These are phyloP conservation scores for Penicillium polonicum DNA, from an alignment of 2,329 filamentous ascomycete genomes.

Conservation along the genomic window DNA sequence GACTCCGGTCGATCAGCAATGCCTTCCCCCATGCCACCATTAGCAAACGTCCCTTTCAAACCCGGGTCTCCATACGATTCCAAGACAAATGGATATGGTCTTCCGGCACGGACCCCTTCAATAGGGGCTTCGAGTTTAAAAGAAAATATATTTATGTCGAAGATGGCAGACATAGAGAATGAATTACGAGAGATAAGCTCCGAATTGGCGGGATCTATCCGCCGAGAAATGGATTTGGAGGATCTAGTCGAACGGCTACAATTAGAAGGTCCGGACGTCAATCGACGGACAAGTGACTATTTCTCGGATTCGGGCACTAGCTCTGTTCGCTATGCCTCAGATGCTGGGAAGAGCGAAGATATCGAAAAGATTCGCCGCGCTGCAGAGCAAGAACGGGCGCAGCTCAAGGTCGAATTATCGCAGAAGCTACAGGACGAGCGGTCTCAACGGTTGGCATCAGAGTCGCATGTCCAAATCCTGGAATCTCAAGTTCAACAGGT, in stretches of 20 bases:
- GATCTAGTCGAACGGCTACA: constrained; percentile 88
- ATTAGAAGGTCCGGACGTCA: constrained; percentile 62
- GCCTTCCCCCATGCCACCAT: constrained; percentile 52
- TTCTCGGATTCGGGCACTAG: constrained; percentile 95
- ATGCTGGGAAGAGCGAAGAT: constrained; percentile 63
- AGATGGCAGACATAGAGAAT: constrained; percentile 87
- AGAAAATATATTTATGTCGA: constrained; percentile 49
- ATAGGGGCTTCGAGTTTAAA: constrained; percentile 46
- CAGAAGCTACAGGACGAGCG: constrained; percentile 87
- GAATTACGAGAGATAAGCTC: constrained; percentile 90
- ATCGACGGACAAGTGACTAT: constrained; percentile 89
- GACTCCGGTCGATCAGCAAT: constrained; percentile 59
- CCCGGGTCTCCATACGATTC: constrained; percentile 52
- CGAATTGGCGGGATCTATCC: constrained; percentile 88
- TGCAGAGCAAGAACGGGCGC: constrained; percentile 87
- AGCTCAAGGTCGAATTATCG: constrained; percentile 78
- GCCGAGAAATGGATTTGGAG: constrained; percentile 93
- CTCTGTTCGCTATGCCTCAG: constrained; percentile 71
- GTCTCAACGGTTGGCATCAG: constrained; percentile 69
- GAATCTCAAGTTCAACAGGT: constrained; percentile 72
- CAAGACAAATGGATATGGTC: constrained; percentile 53
- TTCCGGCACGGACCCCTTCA: constrained; percentile 39
- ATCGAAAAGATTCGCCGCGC: constrained; percentile 78
- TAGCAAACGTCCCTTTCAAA: constrained; percentile 35
- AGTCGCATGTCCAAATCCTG: constrained; percentile 78